These are phyloP conservation scores for Zychaea mexicana DNA, from an alignment of 371 early-diverging fungal species.

Conservation along the genomic window DNA sequence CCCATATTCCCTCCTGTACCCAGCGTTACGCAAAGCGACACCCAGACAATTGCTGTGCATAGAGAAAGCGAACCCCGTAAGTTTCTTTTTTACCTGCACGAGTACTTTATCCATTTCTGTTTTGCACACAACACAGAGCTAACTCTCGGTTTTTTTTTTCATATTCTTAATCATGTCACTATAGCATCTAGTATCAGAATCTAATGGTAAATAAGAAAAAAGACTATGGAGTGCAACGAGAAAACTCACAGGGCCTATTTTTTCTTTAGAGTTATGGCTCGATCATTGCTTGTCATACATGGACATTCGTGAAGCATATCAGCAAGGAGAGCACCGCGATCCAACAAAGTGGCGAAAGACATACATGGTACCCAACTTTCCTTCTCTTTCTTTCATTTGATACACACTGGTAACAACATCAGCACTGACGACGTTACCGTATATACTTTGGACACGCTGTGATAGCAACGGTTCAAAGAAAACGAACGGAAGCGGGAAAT, in stretches of 20 bases:
- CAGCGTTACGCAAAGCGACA: constrained; percentile 33
- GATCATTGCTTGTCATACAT: constrained; percentile 31
- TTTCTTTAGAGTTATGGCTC: constrained; percentile 40
- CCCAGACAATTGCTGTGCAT: constrained; percentile 44
- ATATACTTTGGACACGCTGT: neutral
- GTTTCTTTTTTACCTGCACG: neutral
- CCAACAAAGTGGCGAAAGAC: constrained; percentile 29
- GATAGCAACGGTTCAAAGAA: constrained; percentile 34
- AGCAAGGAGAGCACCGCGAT: constrained; percentile 29
- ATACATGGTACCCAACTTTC: neutral
- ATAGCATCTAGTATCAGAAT: constrained; percentile 37
- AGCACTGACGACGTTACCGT: neutral
- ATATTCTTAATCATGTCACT: neutral
- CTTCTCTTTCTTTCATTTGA: too few species aligned
- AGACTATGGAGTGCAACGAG: neutral
- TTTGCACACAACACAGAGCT: neutral
- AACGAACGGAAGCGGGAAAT: constrained; percentile 31
- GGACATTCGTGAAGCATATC: constrained; percentile 38
- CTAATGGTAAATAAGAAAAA: constrained; percentile 46
- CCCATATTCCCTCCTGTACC: constrained; percentile 35
- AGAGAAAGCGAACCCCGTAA: constrained; percentile 46
- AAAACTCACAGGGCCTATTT: neutral
- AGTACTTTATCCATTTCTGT: neutral
- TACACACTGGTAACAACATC: neutral
- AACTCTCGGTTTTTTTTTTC: neutral